A percentile compares a stretch with the other conserved stretches of the same genome.
Conservation (phyloP, 164 flowering plant genomes). For the Akebia trifoliata region DNA sequence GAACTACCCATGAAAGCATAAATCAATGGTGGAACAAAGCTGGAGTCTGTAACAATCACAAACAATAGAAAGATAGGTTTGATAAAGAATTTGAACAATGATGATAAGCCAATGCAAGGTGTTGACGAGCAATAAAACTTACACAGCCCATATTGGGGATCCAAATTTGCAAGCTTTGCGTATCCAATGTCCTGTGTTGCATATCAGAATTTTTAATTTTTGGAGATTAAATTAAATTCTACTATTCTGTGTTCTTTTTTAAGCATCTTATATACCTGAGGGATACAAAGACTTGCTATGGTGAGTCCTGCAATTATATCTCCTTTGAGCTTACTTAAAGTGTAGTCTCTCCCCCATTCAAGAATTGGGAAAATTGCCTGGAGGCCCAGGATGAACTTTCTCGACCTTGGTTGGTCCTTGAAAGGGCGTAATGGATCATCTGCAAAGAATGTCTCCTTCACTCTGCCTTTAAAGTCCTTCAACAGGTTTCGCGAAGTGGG, state of each 20-base stretch:
- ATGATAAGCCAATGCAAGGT: background rate
- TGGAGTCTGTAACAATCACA: slow-evolving; percentile 48
- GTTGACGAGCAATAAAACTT: slow-evolving; percentile 20
- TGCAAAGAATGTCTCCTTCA: slow-evolving; percentile 60
- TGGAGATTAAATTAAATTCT: too few species aligned
- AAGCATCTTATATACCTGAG: too few species aligned
- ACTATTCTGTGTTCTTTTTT: too few species aligned
- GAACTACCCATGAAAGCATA: slow-evolving; percentile 94
- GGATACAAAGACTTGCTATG: too few species aligned
- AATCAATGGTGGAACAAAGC: slow-evolving; percentile 85
- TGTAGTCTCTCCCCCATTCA: slow-evolving; percentile 55
- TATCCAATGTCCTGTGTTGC: slow-evolving; percentile 57
- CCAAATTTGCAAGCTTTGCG: slow-evolving; percentile 58
- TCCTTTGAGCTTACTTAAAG: slow-evolving; percentile 43
- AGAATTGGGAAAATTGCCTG: slow-evolving; percentile 64
- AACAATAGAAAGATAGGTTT: background rate
- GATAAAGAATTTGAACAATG: background rate
- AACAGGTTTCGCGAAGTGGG: slow-evolving; percentile 51
- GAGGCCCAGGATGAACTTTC: slow-evolving; percentile 44
- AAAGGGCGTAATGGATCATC: slow-evolving; percentile 68
- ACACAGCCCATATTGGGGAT: slow-evolving; percentile 64
- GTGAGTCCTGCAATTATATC: too few species aligned
- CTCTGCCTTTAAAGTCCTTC: slow-evolving; percentile 35
- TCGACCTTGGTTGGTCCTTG: slow-evolving; percentile 52
- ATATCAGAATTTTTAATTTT: slow-evolving; percentile 3